phyloP scores from a whole-genome alignment of 2,329 filamentous ascomycete genomes.

The Fusarium bulbicola region DNA sequence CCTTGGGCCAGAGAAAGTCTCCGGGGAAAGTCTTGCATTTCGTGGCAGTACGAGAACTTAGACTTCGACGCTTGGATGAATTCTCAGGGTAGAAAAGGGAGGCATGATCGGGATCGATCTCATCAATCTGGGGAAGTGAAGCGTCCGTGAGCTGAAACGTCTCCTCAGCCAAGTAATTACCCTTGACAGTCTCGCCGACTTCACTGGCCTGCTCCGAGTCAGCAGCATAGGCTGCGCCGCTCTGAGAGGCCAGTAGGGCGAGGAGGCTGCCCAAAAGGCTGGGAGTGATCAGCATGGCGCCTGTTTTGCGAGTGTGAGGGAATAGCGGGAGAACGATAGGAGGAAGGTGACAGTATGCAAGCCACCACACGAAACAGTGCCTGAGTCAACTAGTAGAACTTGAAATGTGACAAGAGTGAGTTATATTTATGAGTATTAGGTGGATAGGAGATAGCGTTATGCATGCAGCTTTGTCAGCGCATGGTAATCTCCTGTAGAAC shows the following conservation, averaged over 20 bases:
- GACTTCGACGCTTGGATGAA: background rate
- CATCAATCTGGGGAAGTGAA: constrained; percentile 13
- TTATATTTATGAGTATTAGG: background rate
- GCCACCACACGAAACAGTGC: background rate
- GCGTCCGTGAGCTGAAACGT: constrained; percentile 28
- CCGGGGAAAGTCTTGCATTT: constrained; percentile 49
- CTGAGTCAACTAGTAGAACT: background rate
- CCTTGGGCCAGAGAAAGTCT: constrained; percentile 44
- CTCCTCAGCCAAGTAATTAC: constrained; percentile 30
- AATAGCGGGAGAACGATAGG: background rate
- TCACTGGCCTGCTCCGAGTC: background rate
- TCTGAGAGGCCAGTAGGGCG: constrained; percentile 3
- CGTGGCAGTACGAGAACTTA: background rate
- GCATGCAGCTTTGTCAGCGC: background rate
- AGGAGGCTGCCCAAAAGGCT: constrained; percentile 11
- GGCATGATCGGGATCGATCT: constrained; percentile 19
- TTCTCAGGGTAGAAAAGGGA: constrained; percentile 16
- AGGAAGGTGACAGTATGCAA: background rate
- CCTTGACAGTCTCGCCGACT: constrained; percentile 16
- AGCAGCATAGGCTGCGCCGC: constrained; percentile 20
- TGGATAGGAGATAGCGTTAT: background rate
- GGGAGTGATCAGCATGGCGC: constrained; percentile 21
- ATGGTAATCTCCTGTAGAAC: background rate
- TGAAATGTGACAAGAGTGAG: background rate
- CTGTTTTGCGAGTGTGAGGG: background rate